Evolutionary conservation across 257 asterid species (phyloP).

Genomic region (Solanum tacnaense): DNA sequence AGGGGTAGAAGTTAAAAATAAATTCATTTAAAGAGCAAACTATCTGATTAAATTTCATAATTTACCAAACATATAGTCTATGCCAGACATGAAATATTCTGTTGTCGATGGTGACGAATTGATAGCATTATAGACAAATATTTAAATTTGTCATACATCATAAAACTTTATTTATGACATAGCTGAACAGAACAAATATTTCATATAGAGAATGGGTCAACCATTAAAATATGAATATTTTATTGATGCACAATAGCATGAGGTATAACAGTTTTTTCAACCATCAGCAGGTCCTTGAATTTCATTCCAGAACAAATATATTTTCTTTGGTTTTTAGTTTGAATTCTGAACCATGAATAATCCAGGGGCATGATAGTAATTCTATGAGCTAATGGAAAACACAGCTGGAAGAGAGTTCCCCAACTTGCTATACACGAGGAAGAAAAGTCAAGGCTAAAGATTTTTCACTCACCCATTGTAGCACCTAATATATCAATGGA

Average conservation of each 20-base stretch:
- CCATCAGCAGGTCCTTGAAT: neutral
- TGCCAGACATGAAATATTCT: neutral
- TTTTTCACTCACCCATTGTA: neutral
- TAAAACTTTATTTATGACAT: neutral
- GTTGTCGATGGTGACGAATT: neutral
- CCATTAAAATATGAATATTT: neutral
- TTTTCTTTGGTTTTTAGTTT: neutral
- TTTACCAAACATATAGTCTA: neutral
- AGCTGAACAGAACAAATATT: neutral
- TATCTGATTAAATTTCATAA: neutral
- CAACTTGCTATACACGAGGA: neutral
- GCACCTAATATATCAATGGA: neutral
- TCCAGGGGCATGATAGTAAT: neutral
- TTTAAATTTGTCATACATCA: neutral
- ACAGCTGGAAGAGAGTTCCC: neutral
- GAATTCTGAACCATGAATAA: neutral
- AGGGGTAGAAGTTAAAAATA: neutral
- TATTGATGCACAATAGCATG: neutral
- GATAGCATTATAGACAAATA: neutral
- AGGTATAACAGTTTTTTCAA: neutral
- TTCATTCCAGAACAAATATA: neutral
- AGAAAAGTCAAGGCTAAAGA: neutral
- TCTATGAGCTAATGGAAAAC: neutral
- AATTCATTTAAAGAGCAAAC: neutral
- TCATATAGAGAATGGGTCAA: neutral